A percentile compares a stretch with the other conserved stretches of the same genome.
Evolutionary conservation across 1,284 basidiomycete genomes (phyloP).

Genomic region (Puccinia horiana): DNA sequence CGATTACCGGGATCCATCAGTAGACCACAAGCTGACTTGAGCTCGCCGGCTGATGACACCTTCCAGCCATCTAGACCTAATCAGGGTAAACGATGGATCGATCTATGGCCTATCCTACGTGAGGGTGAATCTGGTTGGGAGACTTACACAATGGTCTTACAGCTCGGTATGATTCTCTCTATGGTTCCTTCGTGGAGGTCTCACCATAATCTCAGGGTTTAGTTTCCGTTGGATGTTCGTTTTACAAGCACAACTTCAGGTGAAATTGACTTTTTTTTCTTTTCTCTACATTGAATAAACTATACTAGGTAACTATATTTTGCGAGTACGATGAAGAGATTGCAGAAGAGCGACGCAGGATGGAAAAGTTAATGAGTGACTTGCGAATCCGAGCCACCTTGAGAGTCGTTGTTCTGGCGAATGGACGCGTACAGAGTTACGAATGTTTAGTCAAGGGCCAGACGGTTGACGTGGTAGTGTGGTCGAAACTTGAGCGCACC

Average conservation of each 20-base stretch:
- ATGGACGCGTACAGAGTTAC: slow-evolving; percentile 40
- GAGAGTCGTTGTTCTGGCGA: slow-evolving; percentile 36
- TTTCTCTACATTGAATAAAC: background rate
- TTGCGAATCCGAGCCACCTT: slow-evolving; percentile 35
- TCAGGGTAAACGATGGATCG: slow-evolving; percentile 32
- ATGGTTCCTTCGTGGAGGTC: slow-evolving; percentile 47
- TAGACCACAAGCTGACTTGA: slow-evolving; percentile 7
- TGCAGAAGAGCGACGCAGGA: slow-evolving; percentile 38
- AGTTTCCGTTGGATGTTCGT: background rate
- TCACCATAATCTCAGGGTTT: slow-evolving; percentile 41
- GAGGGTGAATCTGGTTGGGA: slow-evolving; percentile 47
- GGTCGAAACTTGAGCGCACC: slow-evolving; percentile 29
- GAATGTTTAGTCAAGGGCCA: slow-evolving; percentile 43
- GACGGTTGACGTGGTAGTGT: slow-evolving; percentile 16
- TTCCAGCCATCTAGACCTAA: background rate
- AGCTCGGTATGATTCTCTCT: slow-evolving; percentile 40
- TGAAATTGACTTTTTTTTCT: background rate
- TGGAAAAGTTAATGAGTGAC: slow-evolving; percentile 45
- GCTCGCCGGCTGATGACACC: background rate
- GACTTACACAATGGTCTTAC: slow-evolving; percentile 44
- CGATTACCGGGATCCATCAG: slow-evolving; percentile 39
- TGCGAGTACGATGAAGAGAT: slow-evolving; percentile 43
- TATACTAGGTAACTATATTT: slow-evolving; percentile 35
- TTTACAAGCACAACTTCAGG: background rate
- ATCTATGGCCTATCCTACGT: slow-evolving; percentile 47